These are phyloP conservation scores for Phialophora expanda DNA, from an alignment of 2,329 filamentous ascomycete genomes.

Conservation along the genomic window DNA sequence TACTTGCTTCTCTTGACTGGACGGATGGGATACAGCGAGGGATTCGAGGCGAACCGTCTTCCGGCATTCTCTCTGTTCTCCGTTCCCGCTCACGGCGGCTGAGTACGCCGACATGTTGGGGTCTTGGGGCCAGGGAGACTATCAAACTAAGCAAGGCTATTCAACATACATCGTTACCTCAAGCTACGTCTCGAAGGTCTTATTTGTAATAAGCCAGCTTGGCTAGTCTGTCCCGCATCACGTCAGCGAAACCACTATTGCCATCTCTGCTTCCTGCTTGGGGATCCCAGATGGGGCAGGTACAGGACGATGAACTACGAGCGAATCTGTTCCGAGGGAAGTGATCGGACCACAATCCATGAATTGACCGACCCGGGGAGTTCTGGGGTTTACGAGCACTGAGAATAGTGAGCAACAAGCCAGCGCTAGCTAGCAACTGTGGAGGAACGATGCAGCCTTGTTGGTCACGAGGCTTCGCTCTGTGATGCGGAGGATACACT, in stretches of 20 bases:
- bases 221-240: not conserved
- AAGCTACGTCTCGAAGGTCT: not conserved
- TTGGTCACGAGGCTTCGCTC: not conserved
- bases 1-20: not conserved
- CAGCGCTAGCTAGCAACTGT: not conserved
- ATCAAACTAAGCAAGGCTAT: conserved; percentile 1
- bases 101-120: conserved; percentile 18
- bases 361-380: no score
- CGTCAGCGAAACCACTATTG: not conserved
- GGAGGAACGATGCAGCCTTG: not conserved
- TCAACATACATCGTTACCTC: not conserved
- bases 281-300: not conserved
- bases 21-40: not conserved
- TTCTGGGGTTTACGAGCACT: not conserved
- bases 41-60: conserved; percentile 15
- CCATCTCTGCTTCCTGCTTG: no score
- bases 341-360: not conserved
- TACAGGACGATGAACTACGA: not conserved
- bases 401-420: not conserved
- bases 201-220: not conserved
- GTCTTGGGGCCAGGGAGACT: conserved; percentile 9
- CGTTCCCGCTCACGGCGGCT: not conserved
- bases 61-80: not conserved
- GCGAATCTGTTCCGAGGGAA: not conserved
- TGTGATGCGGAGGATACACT: not conserved